A percentile compares a stretch with the other conserved stretches of the same genome.
These are phyloP conservation scores for Gnomoniopsis smithogilvyi DNA, from an alignment of 2,329 filamentous ascomycete species.

Conservation along the genomic window DNA sequence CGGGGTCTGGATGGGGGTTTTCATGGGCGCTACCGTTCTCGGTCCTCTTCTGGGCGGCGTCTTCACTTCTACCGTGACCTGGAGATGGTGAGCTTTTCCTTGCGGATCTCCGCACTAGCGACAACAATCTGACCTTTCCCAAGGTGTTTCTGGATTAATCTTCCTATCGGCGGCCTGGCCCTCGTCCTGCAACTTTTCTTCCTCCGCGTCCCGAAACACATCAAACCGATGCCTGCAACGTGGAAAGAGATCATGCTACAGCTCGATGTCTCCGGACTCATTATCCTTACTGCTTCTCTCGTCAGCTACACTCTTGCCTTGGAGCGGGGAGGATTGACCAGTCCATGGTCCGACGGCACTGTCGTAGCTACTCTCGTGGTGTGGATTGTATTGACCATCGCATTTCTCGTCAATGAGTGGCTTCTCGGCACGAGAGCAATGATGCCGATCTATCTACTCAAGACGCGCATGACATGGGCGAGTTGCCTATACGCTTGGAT, in stretches of 20 bases:
- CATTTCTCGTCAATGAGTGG: neutral
- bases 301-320: conserved; percentile 5
- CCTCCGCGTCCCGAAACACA: neutral
- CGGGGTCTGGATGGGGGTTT: conserved; percentile 4
- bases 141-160: conserved; percentile 45
- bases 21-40: conserved; percentile 27
- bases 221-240: neutral
- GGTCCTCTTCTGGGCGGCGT: conserved; percentile 55
- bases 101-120: no score
- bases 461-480: conserved; percentile 1
- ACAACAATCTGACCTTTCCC: no score
- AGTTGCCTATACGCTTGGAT: conserved; percentile 3
- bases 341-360: neutral
- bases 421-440: neutral
- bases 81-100: no score
- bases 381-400: neutral
- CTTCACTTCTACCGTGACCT: conserved; percentile 53
- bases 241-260: conserved; percentile 9
- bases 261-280: conserved; percentile 2
- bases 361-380: conserved; percentile 4
- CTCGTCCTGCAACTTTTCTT: neutral
- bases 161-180: conserved; percentile 21
- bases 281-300: neutral
- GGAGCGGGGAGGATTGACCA: conserved; percentile 5
- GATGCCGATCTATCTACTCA: conserved; percentile 1